phyloP scores from a whole-genome alignment of 1,139 yeast species.

The Kodamaea plutei region DNA sequence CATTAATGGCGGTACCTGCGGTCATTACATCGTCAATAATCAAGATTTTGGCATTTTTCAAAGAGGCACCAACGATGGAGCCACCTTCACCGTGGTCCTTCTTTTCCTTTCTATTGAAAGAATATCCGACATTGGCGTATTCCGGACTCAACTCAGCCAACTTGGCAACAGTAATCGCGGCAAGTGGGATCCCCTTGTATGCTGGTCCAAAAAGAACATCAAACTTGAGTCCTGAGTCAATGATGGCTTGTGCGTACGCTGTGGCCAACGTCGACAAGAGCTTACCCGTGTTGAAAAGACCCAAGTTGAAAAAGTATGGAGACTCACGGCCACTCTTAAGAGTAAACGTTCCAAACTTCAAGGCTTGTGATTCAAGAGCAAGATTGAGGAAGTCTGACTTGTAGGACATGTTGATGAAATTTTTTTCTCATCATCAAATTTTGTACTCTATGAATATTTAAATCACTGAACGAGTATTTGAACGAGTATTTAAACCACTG shows the following conservation, averaged over 20 bases:
- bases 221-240: slow-evolving; percentile 73
- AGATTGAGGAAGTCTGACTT: slow-evolving; percentile 70
- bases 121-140: slow-evolving; percentile 60
- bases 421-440: no score
- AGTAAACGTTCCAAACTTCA: slow-evolving; percentile 83
- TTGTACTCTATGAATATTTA: not conserved
- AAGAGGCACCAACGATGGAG: slow-evolving; percentile 77
- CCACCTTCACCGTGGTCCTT: slow-evolving; percentile 99
- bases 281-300: slow-evolving; percentile 78
- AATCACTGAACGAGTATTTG: no score
- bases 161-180: slow-evolving; percentile 89
- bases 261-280: slow-evolving; percentile 75
- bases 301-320: slow-evolving; percentile 96
- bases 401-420: slow-evolving; percentile 26
- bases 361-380: slow-evolving; percentile 77
- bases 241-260: slow-evolving; percentile 85
- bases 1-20: slow-evolving; percentile 97
- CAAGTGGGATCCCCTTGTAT: slow-evolving; percentile 93
- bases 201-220: slow-evolving; percentile 97
- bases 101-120: slow-evolving; percentile 86
- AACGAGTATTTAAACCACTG: no score
- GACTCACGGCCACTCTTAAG: slow-evolving; percentile 88
- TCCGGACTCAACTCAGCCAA: slow-evolving; percentile 86
- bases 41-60: slow-evolving; percentile 67
- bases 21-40: slow-evolving; percentile 97